Conservation (phyloP, 768 basidiomycete genomes). For the Exidia glandulosa region DNA sequence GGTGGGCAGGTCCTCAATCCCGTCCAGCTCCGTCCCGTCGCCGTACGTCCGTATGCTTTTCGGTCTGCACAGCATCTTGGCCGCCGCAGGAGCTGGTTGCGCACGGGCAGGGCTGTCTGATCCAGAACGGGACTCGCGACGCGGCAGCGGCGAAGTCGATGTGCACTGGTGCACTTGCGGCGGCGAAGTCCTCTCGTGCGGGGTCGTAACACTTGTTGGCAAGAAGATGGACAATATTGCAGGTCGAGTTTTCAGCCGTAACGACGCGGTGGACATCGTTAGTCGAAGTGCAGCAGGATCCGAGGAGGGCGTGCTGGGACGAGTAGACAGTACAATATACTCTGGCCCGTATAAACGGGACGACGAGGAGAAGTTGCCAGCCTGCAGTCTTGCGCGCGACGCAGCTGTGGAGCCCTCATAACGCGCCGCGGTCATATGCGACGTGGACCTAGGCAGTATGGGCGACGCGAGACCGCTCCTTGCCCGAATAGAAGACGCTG, state of each 20-base stretch:
- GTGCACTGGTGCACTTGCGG: background rate
- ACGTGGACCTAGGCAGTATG: background rate
- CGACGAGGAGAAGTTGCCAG: slow-evolving; percentile 41
- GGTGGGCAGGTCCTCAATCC: slow-evolving; percentile 76
- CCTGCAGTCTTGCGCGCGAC: slow-evolving; percentile 57
- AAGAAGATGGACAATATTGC: slow-evolving; percentile 70
- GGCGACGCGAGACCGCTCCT: background rate
- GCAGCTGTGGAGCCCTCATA: slow-evolving; percentile 76
- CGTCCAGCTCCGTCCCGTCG: slow-evolving; percentile 85
- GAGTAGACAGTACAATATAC: slow-evolving; percentile 60
- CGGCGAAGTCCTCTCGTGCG: background rate
- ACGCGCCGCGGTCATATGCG: slow-evolving; percentile 24
- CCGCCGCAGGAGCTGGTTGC: slow-evolving; percentile 24
- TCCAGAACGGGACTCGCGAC: slow-evolving; percentile 27
- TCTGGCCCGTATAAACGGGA: slow-evolving; percentile 49
- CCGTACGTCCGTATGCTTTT: slow-evolving; percentile 70
- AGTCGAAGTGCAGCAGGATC: slow-evolving; percentile 68
- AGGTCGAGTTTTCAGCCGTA: slow-evolving; percentile 62
- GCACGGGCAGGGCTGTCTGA: background rate
- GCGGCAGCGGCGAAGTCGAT: slow-evolving; percentile 19
- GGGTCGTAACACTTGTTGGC: slow-evolving; percentile 6
- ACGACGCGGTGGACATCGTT: slow-evolving; percentile 74
- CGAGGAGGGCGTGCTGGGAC: slow-evolving; percentile 70
- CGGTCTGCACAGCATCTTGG: slow-evolving; percentile 63
- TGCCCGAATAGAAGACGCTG: slow-evolving; percentile 11